Percentiles rank a stretch among this genome's conserved stretches.
phyloP scores from a whole-genome alignment of 2,329 filamentous ascomycete species.

The Ophiostoma australiae region DNA sequence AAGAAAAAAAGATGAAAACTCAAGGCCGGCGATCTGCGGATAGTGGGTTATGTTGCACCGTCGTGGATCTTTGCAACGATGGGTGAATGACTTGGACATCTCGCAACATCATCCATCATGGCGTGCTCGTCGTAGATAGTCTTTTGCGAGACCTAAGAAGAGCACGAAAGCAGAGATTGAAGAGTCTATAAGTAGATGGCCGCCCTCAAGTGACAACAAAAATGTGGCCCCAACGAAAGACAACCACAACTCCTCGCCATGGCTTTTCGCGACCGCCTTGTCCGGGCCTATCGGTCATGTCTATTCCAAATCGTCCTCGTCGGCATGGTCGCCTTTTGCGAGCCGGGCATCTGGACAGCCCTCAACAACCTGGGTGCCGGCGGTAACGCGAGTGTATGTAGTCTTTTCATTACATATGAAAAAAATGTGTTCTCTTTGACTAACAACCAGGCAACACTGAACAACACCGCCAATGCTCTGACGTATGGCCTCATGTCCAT shows the following conservation, averaged over 20 bases:
- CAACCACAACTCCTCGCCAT: not conserved
- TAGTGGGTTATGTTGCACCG: not conserved
- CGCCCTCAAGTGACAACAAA: not conserved
- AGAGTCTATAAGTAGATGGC: not conserved
- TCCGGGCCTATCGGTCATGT: not conserved
- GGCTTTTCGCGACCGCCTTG: not conserved
- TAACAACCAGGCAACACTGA: not conserved
- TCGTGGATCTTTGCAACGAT: not conserved
- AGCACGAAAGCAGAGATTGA: not conserved
- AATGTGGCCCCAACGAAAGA: not conserved
- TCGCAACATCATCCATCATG: not conserved
- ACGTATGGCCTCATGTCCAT: constrained; percentile 1
- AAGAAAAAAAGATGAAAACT: too few relatives aligned
- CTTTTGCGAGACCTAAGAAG: not conserved
- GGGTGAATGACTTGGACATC: not conserved
- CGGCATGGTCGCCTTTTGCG: constrained; percentile 62
- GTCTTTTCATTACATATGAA: too few relatives aligned
- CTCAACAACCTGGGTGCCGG: constrained; percentile 5
- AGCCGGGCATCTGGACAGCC: constrained; percentile 55
- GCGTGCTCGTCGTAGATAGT: not conserved
- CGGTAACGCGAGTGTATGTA: not conserved
- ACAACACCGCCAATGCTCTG: not conserved
- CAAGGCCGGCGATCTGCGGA: not conserved
- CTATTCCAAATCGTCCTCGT: constrained; percentile 19
- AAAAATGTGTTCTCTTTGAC: too few relatives aligned